A percentile compares a stretch with the other conserved stretches of the same genome.
These are phyloP conservation scores for Stephanodiscus triporus DNA, from an alignment of 108 stramenopile genomes.

Conservation along the genomic window DNA sequence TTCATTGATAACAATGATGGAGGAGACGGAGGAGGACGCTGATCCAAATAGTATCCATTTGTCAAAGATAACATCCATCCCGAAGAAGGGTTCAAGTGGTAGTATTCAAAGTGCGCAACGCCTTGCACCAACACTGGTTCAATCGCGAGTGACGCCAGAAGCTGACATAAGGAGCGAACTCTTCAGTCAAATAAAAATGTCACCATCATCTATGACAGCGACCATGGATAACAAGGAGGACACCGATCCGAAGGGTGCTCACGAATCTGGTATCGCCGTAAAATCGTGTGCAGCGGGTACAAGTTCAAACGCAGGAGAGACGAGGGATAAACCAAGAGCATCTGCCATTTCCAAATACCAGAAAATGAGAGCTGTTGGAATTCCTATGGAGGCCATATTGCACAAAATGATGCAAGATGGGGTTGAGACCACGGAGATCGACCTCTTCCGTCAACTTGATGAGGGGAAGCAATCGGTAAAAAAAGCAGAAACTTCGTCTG, in stretches of 20 bases:
- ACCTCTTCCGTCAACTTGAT: background rate
- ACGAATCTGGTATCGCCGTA: too few relatives aligned
- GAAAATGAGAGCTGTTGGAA: conserved; percentile 48
- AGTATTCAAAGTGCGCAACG: background rate
- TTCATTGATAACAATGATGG: background rate
- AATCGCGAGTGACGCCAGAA: background rate
- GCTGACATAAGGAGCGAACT: background rate
- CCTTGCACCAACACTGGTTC: background rate
- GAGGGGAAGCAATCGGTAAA: background rate
- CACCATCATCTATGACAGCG: too few relatives aligned
- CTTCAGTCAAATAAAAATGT: background rate
- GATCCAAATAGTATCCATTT: conserved; percentile 1
- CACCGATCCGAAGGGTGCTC: too few relatives aligned
- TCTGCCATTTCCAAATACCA: conserved; percentile 11
- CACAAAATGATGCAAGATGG: conserved; percentile 48
- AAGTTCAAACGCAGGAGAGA: too few relatives aligned
- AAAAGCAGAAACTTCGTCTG: background rate
- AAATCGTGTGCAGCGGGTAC: too few relatives aligned
- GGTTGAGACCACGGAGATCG: conserved; percentile 4
- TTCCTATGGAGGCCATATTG: conserved; percentile 35
- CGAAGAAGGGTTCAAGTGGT: background rate
- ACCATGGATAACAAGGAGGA: too few relatives aligned
- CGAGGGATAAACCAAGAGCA: too few relatives aligned
- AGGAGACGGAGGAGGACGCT: background rate
- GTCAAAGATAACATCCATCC: background rate